Base-by-base conservation (phyloP, 2,329 filamentous ascomycete genomes). In the Ceratocystis eucalypticola region DNA sequence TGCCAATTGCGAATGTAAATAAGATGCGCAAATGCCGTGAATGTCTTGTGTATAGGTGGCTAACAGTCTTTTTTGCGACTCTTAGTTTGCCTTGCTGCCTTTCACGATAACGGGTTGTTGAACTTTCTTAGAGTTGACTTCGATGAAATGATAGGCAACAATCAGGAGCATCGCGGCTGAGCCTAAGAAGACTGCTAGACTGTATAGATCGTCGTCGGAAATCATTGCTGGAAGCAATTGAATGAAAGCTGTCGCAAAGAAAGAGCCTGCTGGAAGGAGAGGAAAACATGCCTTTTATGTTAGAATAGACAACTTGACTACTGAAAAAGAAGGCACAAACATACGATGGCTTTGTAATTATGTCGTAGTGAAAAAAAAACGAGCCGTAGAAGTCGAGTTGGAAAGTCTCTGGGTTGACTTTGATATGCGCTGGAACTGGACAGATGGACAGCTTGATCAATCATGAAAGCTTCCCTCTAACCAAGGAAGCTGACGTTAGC, bases 71-170 rank as follows among this genome's bases (percentile, higher is more conserved):
- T 20, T 37, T 10, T 37, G 44, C 30, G 57, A 46, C 61, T n/a
- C 61, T 30, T 64, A 68, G 61, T 68, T 68, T 17, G 53, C 59
- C 61, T 68, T 66, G 41, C 25, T 22, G 30, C 33, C 59, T 64
- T 68, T 68, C 12, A 64, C 48, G 17, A 65, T 61, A 12, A 65
- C 45, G n/a, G 66, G 46, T 44, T 68, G 48, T 10, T 48, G 37
- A 8, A 30, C 30, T 45, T 61, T 66, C 44, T 66, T 66, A n/a
- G 90, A 84, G 74, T 99, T 97, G 79, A 96, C 84, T 76, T 97
- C 93, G 72, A 99, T 86, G 78, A 95, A 97, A 77, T 97, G 91
- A 78, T 99, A 97, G 33, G 96, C 78, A 37, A 99, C 86, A 70
- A 97, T 96, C 69, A 99, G 82, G 57, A 96, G 80, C 89, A 97